Evolutionary conservation across 2,329 filamentous ascomycete genomes (phyloP), one percentile per base, ranked within the genome.

Genomic region (Fusarium irregulare): DNA sequence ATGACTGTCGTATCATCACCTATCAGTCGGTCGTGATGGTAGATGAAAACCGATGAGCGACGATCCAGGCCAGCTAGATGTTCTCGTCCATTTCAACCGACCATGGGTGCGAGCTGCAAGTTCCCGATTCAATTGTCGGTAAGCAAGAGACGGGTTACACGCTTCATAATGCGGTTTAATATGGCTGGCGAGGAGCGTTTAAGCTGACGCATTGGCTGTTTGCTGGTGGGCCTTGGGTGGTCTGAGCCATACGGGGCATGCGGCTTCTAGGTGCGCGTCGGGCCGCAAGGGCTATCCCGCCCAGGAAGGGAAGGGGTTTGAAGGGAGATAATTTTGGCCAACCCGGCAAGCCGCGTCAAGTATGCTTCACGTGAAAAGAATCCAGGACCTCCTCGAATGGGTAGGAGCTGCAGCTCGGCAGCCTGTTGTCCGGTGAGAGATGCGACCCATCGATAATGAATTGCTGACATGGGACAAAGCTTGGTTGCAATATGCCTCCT

Each of bases 211-310:
- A 54, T 49, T 56, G 49, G 51, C 65, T 48, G 56, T 62, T 48
- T 49, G 56, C 37, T 20, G 42, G 56, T 64, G 59, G 58, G 62
- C 56, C 57, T 62, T 28, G 54, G 71, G 65, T 71, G 60, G 62
- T 67, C 65, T 67, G 65, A 62, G 60, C 64, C 50, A 50, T 51
- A 70, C 65, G 68, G 70, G 72, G 63, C 68, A 64, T 68, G 72
- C 72, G 67, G 62, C 63, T 69, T 67, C 56, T 54, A 68, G 62
- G 60, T 71, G 73, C 73, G 73, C 73, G 70, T 75, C 73, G 73
- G 73, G 73, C 73, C 73, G 73, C 73, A 75, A 75, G 71, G 73
- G 71, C 64, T 75, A 66, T 73, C 70, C 73, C 69, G 73, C 65
- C 69, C 56, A 67, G 68, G 66, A 64, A 72, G 65, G 60, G 42